Conservation (phyloP, 371 early-diverging fungal species). For the Mycotypha africana region DNA sequence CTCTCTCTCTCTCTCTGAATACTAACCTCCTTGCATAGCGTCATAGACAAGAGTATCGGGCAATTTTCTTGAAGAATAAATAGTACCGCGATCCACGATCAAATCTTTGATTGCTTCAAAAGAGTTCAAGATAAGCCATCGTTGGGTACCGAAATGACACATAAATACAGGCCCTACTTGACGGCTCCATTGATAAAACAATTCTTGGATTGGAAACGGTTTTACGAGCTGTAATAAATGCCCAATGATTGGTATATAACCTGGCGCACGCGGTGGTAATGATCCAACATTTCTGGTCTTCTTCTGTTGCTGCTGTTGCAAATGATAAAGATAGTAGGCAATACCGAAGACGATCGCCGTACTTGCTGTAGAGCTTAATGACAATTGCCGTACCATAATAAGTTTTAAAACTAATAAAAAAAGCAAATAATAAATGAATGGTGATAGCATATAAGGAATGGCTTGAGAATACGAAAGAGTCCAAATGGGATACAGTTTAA, state of each 20-base stretch:
- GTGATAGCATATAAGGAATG: too few species aligned
- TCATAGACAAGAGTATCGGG: conserved; percentile 29
- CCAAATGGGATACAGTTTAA: too few species aligned
- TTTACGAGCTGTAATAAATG: conserved; percentile 24
- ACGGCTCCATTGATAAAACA: conserved; percentile 33
- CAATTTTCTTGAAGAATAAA: conserved; percentile 42
- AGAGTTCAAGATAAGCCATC: conserved; percentile 40
- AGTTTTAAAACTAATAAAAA: too few species aligned
- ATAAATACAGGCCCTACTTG: conserved; percentile 35
- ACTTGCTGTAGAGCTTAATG: too few species aligned
- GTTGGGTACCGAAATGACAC: conserved; percentile 29
- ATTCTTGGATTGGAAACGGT: conserved; percentile 22
- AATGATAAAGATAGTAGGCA: too few species aligned
- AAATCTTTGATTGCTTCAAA: conserved; percentile 27
- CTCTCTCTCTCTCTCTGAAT: not conserved
- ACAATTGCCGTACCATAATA: too few species aligned
- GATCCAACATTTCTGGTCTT: too few species aligned
- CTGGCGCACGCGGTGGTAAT: conserved; percentile 36
- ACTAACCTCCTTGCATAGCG: conserved; percentile 34
- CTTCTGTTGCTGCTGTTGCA: too few species aligned
- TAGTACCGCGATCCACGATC: conserved; percentile 29
- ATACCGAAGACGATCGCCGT: too few species aligned
- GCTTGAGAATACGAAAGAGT: too few species aligned
- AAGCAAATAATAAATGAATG: too few species aligned
- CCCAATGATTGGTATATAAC: conserved; percentile 33